phyloP scores from a whole-genome alignment of 1,284 basidiomycete species.

The Leccinum subrobustum region DNA sequence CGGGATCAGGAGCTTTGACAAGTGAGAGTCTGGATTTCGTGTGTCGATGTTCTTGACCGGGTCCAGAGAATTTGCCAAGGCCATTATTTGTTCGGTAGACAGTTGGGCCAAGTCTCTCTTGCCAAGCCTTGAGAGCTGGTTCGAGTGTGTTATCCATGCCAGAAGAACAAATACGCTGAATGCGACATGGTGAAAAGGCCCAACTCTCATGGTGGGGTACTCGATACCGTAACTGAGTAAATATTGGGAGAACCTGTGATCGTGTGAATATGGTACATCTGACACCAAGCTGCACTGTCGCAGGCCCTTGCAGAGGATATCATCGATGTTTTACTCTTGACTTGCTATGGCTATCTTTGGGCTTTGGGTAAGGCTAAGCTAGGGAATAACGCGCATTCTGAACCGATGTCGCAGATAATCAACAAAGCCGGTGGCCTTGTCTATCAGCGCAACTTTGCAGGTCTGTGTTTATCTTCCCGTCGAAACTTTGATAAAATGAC shows the following conservation, averaged over 20 bases:
- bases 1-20: slow-evolving; percentile 81
- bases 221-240: not conserved
- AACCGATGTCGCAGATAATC: slow-evolving; percentile 66
- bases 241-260: not conserved
- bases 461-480: slow-evolving; percentile 40
- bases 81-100: slow-evolving; percentile 49
- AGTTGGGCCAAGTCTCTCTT: slow-evolving; percentile 49
- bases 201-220: slow-evolving; percentile 20
- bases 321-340: slow-evolving; percentile 8
- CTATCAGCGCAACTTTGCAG: slow-evolving; percentile 89
- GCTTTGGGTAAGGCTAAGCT: slow-evolving; percentile 63
- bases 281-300: not conserved
- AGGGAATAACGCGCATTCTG: not conserved
- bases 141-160: slow-evolving; percentile 25
- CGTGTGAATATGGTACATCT: not conserved
- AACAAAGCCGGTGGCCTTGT: slow-evolving; percentile 98
- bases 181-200: slow-evolving; percentile 4
- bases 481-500: slow-evolving; percentile 7
- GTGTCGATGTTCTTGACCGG: slow-evolving; percentile 67
- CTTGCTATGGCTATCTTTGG: slow-evolving; percentile 69
- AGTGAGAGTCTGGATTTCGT: slow-evolving; percentile 63
- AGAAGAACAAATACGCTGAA: slow-evolving; percentile 19
- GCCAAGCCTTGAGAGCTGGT: slow-evolving; percentile 33
- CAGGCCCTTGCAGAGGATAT: not conserved
- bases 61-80: slow-evolving; percentile 55